Evolutionary conservation across 2,329 filamentous ascomycete species (phyloP).

Genomic region (Ophiostoma novo-ulmi): DNA sequence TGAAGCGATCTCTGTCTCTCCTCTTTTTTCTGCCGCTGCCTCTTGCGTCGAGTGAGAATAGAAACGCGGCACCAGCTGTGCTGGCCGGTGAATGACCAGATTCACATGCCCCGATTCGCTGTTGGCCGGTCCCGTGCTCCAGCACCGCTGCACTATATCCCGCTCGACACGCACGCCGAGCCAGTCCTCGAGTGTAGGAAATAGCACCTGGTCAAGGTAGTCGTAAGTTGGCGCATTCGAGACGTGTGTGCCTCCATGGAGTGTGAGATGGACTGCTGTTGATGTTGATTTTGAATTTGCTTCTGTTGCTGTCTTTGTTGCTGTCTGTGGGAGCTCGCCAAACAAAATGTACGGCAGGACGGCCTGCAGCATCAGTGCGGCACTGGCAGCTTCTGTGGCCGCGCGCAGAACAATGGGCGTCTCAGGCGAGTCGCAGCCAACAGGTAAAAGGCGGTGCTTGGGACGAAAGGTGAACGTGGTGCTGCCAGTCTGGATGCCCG

Average conservation of each 20-base stretch:
- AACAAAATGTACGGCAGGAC: conserved; percentile 56
- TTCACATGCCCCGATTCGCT: conserved; percentile 40
- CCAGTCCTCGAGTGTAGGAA: conserved; percentile 48
- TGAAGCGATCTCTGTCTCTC: conserved; percentile 33
- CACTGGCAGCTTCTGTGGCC: conserved; percentile 48
- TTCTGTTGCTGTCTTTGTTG: conserved; percentile 38
- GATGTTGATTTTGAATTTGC: too few species aligned
- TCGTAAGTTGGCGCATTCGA: conserved; percentile 55
- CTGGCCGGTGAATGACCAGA: conserved; percentile 41
- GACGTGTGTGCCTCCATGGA: conserved; percentile 57
- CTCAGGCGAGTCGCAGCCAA: background rate
- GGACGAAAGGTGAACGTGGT: conserved; percentile 47
- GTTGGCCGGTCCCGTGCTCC: conserved; percentile 42
- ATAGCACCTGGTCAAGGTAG: conserved; percentile 57
- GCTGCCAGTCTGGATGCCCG: conserved; percentile 49
- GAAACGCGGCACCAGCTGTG: conserved; percentile 19
- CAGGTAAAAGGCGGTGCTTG: background rate
- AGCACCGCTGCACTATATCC: conserved; percentile 44
- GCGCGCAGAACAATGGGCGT: conserved; percentile 38
- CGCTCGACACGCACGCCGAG: conserved; percentile 48
- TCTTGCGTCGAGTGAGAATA: background rate
- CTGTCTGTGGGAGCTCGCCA: background rate
- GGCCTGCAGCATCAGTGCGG: conserved; percentile 55
- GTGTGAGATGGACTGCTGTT: conserved; percentile 35
- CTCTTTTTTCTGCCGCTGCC: background rate